Conservation (phyloP, 2,329 filamentous ascomycete species). For the Chrysoporthe deuterocubensis region DNA sequence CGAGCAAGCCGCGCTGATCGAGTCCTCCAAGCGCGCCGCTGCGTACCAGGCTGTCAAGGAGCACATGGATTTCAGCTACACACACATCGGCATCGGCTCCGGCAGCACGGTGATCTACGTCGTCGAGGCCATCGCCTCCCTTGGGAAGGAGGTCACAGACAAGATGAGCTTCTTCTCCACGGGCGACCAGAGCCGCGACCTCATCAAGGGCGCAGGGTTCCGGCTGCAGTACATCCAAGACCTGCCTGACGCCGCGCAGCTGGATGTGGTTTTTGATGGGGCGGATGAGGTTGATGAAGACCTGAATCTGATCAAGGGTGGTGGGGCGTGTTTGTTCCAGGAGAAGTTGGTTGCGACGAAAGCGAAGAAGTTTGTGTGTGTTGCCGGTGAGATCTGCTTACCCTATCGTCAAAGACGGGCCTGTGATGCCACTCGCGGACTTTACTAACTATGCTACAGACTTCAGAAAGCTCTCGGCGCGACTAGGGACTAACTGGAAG, state of each 20-base stretch:
- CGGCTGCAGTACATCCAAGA: constrained; percentile 78
- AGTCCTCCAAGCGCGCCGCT: constrained; percentile 75
- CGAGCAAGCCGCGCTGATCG: constrained; percentile 52
- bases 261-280: constrained; percentile 94
- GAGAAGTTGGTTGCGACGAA: constrained; percentile 92
- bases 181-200: constrained; percentile 85
- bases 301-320: constrained; percentile 96
- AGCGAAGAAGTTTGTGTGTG: constrained; percentile 84
- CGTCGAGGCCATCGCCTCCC: constrained; percentile 75
- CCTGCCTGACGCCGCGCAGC: constrained; percentile 58
- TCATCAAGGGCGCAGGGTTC: constrained; percentile 80
- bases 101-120: constrained; percentile 84
- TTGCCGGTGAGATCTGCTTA: constrained; percentile 65
- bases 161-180: constrained; percentile 88
- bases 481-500: constrained; percentile 77
- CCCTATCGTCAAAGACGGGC: too few species aligned
- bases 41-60: constrained; percentile 75
- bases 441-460: constrained; percentile 54
- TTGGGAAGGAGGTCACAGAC: constrained; percentile 56
- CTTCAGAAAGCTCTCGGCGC: constrained; percentile 83
- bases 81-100: constrained; percentile 77
- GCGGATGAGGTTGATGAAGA: constrained; percentile 96
- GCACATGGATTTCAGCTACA: constrained; percentile 66
- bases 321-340: constrained; percentile 95
- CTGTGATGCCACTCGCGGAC: too few species aligned